Base-by-base conservation (phyloP, 108 stramenopile genomes). In the Seminavis robusta region DNA sequence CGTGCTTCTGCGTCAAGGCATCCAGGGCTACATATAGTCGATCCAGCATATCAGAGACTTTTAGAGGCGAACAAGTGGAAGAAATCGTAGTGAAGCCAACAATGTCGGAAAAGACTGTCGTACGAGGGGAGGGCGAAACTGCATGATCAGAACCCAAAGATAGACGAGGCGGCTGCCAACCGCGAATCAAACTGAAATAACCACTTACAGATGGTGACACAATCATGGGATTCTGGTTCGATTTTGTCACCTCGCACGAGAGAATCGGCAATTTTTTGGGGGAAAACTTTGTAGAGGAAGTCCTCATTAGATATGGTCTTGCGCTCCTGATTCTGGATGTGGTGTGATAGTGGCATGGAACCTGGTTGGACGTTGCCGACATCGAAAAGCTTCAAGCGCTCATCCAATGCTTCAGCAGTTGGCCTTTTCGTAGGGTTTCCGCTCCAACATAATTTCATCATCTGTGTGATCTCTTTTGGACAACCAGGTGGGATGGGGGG, bases 41-140 rank as follows among this genome's bases (percentile, higher is more conserved):
- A 40, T 69, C 57, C 3, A 75, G 57, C 57, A 75, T 52, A 15
- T 64, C 37, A 11, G 55, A 59, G n/a, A 75, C 53, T 45, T 69
- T 53, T 24, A 52, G n/a, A 6, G 67, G 51, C 3, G 67, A 37
- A 9, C 57, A 33, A 13, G 10, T 26, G 2, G 26, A 6, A 23
- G 58, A 59, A 20, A 69, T 68, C 1, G 30, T 45, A 9, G 73
- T 69, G 46, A 75, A 75, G 6, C 67, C 60, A n/a, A 75, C 67
- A 48, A 75, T 67, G 42, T 75, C 73, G 43, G 61, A 52, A 51
- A 65, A 52, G n/a, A n/a, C n/a, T n/a, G n/a, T n/a, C n/a, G n/a
- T 29, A 63, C 28, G 2, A 63, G 28, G 4, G 62, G n/a, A n/a
- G n/a, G n/a, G n/a, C n/a, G n/a, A n/a, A n/a, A n/a, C n/a, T n/a